Evolutionary conservation across 345 rosid species (phyloP).

Genomic region (Eucalyptus paniculata): DNA sequence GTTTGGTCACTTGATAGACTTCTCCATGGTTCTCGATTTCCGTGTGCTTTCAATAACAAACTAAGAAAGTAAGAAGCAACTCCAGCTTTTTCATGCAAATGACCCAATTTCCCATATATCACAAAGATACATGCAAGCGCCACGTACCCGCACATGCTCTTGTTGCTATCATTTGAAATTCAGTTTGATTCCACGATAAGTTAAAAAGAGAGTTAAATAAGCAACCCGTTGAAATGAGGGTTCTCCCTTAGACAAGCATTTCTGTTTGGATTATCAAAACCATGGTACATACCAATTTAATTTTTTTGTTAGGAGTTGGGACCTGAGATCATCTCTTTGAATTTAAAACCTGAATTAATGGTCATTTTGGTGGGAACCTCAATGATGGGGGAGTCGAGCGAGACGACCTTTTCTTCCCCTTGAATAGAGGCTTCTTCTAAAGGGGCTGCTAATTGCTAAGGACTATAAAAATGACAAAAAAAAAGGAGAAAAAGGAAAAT

Average conservation of each 20-base stretch:
- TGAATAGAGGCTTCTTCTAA: background rate
- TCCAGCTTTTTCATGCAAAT: background rate
- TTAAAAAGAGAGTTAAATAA: rapidly evolving
- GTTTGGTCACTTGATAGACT: background rate
- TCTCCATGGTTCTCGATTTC: background rate
- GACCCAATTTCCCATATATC: background rate
- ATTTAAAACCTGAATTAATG: background rate
- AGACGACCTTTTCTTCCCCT: background rate
- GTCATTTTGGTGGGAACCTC: background rate
- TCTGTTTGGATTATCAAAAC: background rate
- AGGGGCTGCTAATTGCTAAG: background rate
- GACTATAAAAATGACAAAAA: background rate
- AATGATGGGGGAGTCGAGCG: background rate
- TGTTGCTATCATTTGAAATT: background rate
- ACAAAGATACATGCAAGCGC: background rate
- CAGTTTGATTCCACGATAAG: background rate
- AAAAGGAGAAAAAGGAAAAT: background rate
- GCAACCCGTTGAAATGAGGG: background rate
- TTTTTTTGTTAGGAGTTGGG: background rate
- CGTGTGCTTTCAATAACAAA: background rate
- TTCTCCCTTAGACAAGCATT: background rate
- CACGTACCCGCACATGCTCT: background rate
- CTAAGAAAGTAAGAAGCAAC: background rate
- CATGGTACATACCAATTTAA: background rate
- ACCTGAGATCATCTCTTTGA: background rate